Conservation (phyloP, 2,329 filamentous ascomycete genomes). For the Exophiala calicioides region DNA sequence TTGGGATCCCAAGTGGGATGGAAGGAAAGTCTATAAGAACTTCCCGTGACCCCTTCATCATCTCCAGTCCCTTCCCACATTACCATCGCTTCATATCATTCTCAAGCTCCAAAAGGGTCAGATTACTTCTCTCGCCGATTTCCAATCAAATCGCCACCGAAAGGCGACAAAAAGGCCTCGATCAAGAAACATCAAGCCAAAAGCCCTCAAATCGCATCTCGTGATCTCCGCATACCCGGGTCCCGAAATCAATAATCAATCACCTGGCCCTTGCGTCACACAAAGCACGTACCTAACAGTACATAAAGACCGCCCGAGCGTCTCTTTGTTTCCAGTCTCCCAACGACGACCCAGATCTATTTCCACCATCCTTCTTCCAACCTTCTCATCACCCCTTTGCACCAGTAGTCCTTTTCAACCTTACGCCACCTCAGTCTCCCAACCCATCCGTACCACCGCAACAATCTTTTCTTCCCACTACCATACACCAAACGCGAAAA, state of each 20-base stretch:
- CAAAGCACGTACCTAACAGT: conserved; percentile 16
- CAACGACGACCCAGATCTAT: not conserved
- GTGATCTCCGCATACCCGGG: conserved; percentile 20
- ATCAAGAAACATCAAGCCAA: conserved; percentile 8
- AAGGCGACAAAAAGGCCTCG: conserved; percentile 8
- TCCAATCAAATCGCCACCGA: not conserved
- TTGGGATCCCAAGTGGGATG: conserved; percentile 1
- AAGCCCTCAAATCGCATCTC: conserved; percentile 10
- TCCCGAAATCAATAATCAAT: conserved; percentile 14
- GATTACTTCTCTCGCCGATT: not conserved
- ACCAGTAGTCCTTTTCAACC: not conserved
- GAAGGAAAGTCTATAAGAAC: conserved; percentile 19
- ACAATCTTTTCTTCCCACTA: not conserved
- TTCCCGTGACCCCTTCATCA: conserved; percentile 2
- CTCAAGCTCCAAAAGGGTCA: not conserved
- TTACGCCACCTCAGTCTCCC: too few relatives aligned
- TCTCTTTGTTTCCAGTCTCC: conserved; percentile 7
- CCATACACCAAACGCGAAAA: conserved; percentile 13
- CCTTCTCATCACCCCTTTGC: conserved; percentile 1
- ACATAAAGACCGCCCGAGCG: conserved; percentile 16
- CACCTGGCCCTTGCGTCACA: conserved; percentile 23
- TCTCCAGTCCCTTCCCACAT: not conserved
- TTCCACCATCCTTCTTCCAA: not conserved
- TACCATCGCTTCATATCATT: not conserved
- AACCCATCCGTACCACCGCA: conserved; percentile 3